phyloP scores from a whole-genome alignment of 2,329 filamentous ascomycete genomes.

The Botryosphaeria dothidea region DNA sequence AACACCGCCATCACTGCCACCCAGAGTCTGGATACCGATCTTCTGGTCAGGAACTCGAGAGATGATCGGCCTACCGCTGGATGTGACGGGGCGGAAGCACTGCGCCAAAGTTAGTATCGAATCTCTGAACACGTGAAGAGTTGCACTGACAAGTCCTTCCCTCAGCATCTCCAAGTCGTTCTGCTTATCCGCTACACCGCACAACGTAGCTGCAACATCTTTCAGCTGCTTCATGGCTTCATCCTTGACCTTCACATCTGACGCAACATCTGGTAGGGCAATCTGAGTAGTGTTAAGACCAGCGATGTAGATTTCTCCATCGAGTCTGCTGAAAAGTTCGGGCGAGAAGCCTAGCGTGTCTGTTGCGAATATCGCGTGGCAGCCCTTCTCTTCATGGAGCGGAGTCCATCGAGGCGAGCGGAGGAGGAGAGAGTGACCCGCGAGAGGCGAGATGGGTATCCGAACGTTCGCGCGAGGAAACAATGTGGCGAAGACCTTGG shows the following conservation, averaged over 20 bases:
- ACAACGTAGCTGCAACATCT: conserved; percentile 49
- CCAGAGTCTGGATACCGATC: conserved; percentile 54
- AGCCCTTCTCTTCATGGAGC: conserved; percentile 49
- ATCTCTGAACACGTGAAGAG: not conserved
- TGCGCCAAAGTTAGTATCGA: conserved; percentile 17
- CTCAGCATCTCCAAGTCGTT: conserved; percentile 64
- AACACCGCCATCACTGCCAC: conserved; percentile 59
- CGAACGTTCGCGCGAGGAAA: conserved; percentile 58
- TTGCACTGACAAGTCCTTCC: conserved; percentile 54
- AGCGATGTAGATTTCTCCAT: conserved; percentile 71
- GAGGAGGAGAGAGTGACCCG: conserved; percentile 72
- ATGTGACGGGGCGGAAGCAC: conserved; percentile 73
- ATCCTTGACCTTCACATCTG: conserved; percentile 50
- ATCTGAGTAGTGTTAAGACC: conserved; percentile 66
- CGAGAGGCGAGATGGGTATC: conserved; percentile 63
- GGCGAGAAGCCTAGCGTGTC: conserved; percentile 62
- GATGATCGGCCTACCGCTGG: conserved; percentile 65
- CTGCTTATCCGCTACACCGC: conserved; percentile 44
- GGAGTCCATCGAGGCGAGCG: conserved; percentile 57
- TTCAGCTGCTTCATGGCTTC: conserved; percentile 54
- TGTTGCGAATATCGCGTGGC: conserved; percentile 70
- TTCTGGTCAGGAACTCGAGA: conserved; percentile 57
- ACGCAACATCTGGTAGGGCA: conserved; percentile 60
- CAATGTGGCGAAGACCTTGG: conserved; percentile 62
- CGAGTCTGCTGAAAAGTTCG: conserved; percentile 68